Base-by-base conservation (phyloP, 345 rosid genomes). In the Lepidium didymum region DNA sequence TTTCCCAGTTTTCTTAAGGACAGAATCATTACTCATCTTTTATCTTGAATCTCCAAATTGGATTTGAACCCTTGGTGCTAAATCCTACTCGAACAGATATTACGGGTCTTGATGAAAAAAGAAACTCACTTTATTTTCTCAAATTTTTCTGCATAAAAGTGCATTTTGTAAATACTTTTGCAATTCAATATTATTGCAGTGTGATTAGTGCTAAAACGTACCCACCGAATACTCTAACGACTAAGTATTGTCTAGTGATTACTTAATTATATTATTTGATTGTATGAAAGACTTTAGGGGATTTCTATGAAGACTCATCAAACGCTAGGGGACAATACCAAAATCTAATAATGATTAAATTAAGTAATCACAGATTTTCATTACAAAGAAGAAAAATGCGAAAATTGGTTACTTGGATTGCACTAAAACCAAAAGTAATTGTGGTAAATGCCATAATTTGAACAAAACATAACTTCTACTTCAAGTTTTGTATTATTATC, bases 401-500 rank as follows among this genome's bases (percentile, higher is more conserved):
- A 16, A 29, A 45, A 45, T 3, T 33, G 51, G 33, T 50, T 62
- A 44, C 69, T 71, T 71, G 40, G 50, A 44, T 54, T 62, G 38
- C 75, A 63, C 64, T 44, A 46, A 34, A 67, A 16, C 44, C 33
- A 66, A 66, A 61, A 51, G 75, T 10, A 47, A 62, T 45, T 33
- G 43, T 40, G 37, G 58, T 31, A 50, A 29, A 33, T 18, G 67
- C 52, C 67, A 63, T 72, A 15, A 72, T 64, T 56, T 37, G 33
- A 58, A 64, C 51, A 44, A 72, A 56, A 56, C 70, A 72, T 52
- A 1, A 64, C 27, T 72, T 64, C 60, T 64, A 64, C 70, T 72
- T 56, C 70, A 72, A 72, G 70, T 64, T 37, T 61, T 72, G 76
- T 23, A 47, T 56, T 64, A 72, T 72, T 64, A 72, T 63, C 59